Conservation (phyloP, 805 yeast species). For the Candida corydali region DNA sequence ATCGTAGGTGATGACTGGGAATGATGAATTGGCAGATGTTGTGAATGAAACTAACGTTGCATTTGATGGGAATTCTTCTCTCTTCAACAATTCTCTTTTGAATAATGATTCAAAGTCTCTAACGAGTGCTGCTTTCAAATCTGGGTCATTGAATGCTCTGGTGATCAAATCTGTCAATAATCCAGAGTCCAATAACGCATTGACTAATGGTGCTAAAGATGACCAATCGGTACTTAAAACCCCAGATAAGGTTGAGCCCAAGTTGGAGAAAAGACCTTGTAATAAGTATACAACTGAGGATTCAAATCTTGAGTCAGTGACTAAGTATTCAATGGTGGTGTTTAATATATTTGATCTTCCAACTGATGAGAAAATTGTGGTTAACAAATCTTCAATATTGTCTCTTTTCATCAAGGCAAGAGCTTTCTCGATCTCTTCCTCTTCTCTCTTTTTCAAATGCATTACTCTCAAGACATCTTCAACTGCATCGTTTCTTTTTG, state of each 20-base stretch:
- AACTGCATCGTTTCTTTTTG: slow-evolving; percentile 3
- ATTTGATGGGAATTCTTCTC: slow-evolving; percentile 3
- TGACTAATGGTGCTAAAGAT: slow-evolving; percentile 17
- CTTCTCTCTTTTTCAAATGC: slow-evolving; percentile 4
- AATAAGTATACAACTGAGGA: slow-evolving; percentile 19
- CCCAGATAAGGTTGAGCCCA: slow-evolving; percentile 13
- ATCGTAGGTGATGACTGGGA: slow-evolving; percentile 4
- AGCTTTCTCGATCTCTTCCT: slow-evolving; percentile 3
- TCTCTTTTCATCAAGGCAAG: slow-evolving; percentile 17
- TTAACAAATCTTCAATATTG: slow-evolving; percentile 26
- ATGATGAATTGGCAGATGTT: neutral
- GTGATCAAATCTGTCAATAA: slow-evolving; percentile 19
- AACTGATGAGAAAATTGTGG: slow-evolving; percentile 24
- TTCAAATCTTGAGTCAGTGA: slow-evolving; percentile 22
- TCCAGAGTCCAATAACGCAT: slow-evolving; percentile 19
- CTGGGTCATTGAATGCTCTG: slow-evolving; percentile 19
- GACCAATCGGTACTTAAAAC: slow-evolving; percentile 13
- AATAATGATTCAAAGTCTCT: slow-evolving; percentile 19
- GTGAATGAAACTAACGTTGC: slow-evolving; percentile 1
- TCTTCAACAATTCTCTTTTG: slow-evolving; percentile 12
- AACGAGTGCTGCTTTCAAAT: slow-evolving; percentile 18
- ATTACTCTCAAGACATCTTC: slow-evolving; percentile 1
- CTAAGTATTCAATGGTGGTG: slow-evolving; percentile 19
- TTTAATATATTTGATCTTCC: slow-evolving; percentile 24
- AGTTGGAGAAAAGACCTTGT: slow-evolving; percentile 18